A percentile compares a stretch with the other conserved stretches of the same genome.
Conservation (phyloP, 495 filamentous ascomycete species). For the Parathielavia hyrcaniae region DNA sequence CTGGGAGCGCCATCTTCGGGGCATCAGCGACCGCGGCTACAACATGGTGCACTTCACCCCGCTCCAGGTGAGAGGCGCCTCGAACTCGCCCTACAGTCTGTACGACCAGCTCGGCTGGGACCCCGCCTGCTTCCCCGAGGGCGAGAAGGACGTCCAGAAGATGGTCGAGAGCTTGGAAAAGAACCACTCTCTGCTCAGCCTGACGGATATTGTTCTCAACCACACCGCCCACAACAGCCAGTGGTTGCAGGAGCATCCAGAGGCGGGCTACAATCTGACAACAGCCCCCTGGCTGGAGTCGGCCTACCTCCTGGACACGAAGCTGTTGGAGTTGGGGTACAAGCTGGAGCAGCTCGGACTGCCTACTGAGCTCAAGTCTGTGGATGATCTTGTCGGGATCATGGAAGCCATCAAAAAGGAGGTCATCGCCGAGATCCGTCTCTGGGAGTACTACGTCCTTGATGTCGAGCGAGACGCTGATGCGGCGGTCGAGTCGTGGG, state of each 20-base stretch:
- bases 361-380: constrained; percentile 62
- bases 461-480: constrained; percentile 69
- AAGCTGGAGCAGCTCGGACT: constrained; percentile 62
- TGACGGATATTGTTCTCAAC: constrained; percentile 98
- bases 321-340: constrained; percentile 68
- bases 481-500: constrained; percentile 65
- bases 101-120: constrained; percentile 90
- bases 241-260: constrained; percentile 92
- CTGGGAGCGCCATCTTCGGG: constrained; percentile 82
- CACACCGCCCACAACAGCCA: constrained; percentile 94
- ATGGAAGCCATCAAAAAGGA: constrained; percentile 79
- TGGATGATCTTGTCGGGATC: constrained; percentile 70
- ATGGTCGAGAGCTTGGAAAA: constrained; percentile 78
- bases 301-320: constrained; percentile 79
- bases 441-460: constrained; percentile 92
- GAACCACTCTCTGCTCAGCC: constrained; percentile 72
- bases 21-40: constrained; percentile 83
- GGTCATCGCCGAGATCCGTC: constrained; percentile 63
- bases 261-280: constrained; percentile 88
- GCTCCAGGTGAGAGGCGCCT: constrained; percentile 76
- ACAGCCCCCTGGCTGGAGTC: constrained; percentile 91
- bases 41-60: constrained; percentile 99
- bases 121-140: constrained; percentile 70
- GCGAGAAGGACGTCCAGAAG: constrained; percentile 72
- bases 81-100: constrained; percentile 95